These are phyloP conservation scores for Tuber melanosporum DNA, from an alignment of 495 filamentous ascomycete genomes.

Conservation along the genomic window DNA sequence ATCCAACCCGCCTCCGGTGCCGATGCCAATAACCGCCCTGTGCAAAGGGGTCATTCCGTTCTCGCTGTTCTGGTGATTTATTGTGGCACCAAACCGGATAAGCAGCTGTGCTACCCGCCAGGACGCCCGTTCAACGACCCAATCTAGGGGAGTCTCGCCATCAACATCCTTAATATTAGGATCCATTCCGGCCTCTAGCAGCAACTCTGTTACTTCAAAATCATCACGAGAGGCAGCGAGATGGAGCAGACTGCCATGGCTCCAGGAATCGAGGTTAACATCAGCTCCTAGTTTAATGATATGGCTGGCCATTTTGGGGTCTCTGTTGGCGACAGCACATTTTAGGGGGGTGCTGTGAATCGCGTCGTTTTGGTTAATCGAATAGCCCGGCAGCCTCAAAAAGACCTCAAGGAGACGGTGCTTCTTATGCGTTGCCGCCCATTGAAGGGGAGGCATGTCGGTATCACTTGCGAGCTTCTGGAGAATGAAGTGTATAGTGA, in stretches of 20 bases:
- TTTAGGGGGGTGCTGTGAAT: not conserved
- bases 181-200: not conserved
- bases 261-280: not conserved
- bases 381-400: not conserved
- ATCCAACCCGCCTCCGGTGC: not conserved
- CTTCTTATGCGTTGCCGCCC: not conserved
- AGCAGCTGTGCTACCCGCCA: not conserved
- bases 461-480: not conserved
- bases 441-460: not conserved
- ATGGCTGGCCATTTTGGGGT: not conserved
- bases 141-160: not conserved
- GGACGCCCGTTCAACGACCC: not conserved
- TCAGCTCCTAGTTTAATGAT: not conserved
- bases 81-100: not conserved
- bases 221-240: not conserved
- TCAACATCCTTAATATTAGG: not conserved
- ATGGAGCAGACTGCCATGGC: not conserved
- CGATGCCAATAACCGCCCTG: not conserved
- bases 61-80: not conserved
- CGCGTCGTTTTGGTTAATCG: not conserved
- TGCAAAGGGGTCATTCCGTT: not conserved
- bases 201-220: not conserved
- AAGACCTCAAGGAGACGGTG: not conserved
- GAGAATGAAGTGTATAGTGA: not conserved
- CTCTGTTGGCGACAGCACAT: not conserved